Evolutionary conservation across 805 yeast genomes (phyloP).

Genomic region (Limtongia smithiae): DNA sequence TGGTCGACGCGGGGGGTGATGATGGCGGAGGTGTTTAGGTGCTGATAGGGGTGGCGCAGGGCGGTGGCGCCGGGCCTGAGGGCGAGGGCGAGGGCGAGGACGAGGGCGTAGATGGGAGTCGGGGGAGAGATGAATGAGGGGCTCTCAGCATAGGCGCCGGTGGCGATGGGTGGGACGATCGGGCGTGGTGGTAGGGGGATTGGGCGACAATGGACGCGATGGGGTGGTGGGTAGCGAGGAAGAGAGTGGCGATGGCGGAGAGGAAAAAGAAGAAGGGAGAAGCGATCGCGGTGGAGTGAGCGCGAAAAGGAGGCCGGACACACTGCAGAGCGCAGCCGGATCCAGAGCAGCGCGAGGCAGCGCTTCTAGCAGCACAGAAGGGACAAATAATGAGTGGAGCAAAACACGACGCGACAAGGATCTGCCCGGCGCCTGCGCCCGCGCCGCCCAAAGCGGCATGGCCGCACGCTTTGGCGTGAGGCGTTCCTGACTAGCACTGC

Average conservation of each 20-base stretch:
- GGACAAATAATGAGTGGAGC: not conserved
- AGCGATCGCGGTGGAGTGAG: not conserved
- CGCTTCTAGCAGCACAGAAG: not conserved
- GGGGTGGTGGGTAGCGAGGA: not conserved
- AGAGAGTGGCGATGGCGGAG: not conserved
- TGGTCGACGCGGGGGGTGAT: not conserved
- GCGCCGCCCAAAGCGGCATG: not conserved
- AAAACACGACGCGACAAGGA: not conserved
- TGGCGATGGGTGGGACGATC: no score
- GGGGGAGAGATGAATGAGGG: no score
- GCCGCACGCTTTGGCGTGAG: not conserved
- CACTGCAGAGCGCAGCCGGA: no score
- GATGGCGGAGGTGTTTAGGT: not conserved
- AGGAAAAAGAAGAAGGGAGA: not conserved
- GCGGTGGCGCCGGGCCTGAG: not conserved
- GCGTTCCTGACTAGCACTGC: conserved; percentile 19
- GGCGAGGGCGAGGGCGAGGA: not conserved
- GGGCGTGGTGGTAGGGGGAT: no score
- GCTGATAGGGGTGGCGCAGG: not conserved
- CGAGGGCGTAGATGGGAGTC: not conserved
- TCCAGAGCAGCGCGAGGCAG: not conserved
- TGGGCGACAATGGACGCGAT: not conserved
- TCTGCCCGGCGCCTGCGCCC: not conserved
- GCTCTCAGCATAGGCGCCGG: no score
- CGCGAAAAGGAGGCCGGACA: not conserved